Evolutionary conservation across 2,329 filamentous ascomycete genomes (phyloP), one percentile per base, ranked within the genome.

Genomic region (Fusarium coffeatum): DNA sequence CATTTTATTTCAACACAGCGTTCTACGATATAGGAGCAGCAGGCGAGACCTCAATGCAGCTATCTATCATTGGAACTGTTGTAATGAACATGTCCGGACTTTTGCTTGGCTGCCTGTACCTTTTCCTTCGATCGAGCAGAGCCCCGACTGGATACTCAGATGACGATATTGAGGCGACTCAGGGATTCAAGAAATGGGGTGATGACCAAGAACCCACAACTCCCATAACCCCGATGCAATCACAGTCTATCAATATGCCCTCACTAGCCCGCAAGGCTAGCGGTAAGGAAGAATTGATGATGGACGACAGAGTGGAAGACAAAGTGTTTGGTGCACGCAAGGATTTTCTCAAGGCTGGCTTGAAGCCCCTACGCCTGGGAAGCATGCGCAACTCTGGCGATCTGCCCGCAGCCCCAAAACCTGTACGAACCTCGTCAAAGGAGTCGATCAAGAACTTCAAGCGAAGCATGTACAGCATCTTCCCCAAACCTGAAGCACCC

Each of bases 11-110:
- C 68, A 84, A 84, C 15, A 79, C 90, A 22, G 83, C 85, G 8
- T 85, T 88, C 58, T 76, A 74, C 40, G 76, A 82, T 46, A 71
- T 79, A 16, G 74, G 78, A 40, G 75, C 78, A 23, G 72, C 77
- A 49, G 77, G 80, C 37, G 76, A 79, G 51, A 77, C 82, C 28
- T 81, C 83, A 13, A 80, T 86, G 46, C 85, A 77, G 61, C 79
- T 90, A 6, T 84, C 88, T 4, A 88, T 90, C 83, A 86, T 91
- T 42, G 88, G 89, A 27, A 87, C 89, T 18, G 87, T 92, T 9
- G 87, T 89, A 5, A 83, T 89, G 18, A 92, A 92, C 74, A 82
- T 91, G 4, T 89, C 89, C 0, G 90, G 90, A 4, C 79, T 92
- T 18, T 83, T 89, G 76, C 89, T 87, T 18, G 88, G 89, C 6